Evolutionary conservation across 768 basidiomycete species (phyloP).

Genomic region (Lentinula sp.): DNA sequence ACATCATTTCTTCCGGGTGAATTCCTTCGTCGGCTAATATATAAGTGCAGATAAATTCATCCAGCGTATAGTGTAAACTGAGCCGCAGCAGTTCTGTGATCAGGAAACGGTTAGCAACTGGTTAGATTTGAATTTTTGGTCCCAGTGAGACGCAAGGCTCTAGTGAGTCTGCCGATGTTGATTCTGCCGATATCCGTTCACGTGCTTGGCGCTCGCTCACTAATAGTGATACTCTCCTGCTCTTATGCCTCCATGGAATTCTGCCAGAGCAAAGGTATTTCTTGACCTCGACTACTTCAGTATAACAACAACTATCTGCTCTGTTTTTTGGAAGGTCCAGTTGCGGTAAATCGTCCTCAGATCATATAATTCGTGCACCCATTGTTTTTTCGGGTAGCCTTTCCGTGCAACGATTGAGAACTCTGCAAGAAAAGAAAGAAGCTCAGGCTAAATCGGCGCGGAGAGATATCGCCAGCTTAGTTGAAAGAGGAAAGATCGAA

Average conservation of each 20-base stretch:
- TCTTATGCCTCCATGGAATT: constrained; percentile 50
- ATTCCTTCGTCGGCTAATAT: neutral
- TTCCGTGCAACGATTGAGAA: constrained; percentile 80
- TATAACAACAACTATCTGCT: too few species aligned
- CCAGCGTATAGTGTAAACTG: too few species aligned
- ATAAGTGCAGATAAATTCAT: too few species aligned
- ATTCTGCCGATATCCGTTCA: too few species aligned
- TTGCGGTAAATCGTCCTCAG: constrained; percentile 28
- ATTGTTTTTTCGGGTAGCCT: constrained; percentile 38
- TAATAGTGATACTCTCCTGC: neutral
- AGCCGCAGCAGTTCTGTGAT: too few species aligned
- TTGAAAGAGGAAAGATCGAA: constrained; percentile 79
- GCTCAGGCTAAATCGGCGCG: constrained; percentile 69
- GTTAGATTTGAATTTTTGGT: too few species aligned
- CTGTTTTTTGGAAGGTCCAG: constrained; percentile 30
- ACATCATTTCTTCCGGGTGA: neutral
- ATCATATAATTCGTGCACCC: constrained; percentile 6
- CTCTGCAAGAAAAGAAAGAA: constrained; percentile 87
- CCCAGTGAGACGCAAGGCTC: too few species aligned
- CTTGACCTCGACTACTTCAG: neutral
- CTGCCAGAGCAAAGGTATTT: constrained; percentile 54
- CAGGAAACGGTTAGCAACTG: too few species aligned
- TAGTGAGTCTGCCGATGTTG: too few species aligned
- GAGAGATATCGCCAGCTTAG: constrained; percentile 73
- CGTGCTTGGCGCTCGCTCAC: neutral